Percentiles rank a stretch among this genome's conserved stretches.
Evolutionary conservation across 176 grass and related monocot species (phyloP).

Genomic region (Phyllostachys edulis): DNA sequence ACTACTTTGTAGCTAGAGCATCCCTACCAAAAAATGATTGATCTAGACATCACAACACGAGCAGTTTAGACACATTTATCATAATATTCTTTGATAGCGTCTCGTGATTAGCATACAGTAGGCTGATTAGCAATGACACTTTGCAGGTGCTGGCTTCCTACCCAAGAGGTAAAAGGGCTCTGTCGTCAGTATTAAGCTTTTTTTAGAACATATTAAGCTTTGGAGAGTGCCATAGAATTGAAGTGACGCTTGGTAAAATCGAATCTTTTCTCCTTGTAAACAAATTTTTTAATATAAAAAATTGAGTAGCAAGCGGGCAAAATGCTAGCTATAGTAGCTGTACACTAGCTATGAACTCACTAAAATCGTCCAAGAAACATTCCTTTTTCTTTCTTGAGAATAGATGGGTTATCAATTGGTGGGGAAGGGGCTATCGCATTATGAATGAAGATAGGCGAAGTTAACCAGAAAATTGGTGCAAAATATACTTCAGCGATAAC

Average conservation of each 20-base stretch:
- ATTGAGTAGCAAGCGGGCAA: not conserved
- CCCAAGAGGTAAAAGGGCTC: not conserved
- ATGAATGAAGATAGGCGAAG: constrained; percentile 10
- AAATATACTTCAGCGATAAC: constrained; percentile 26
- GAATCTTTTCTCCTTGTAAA: no score
- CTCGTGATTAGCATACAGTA: not conserved
- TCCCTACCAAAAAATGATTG: constrained; percentile 48
- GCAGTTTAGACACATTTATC: constrained; percentile 25
- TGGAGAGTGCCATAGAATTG: not conserved
- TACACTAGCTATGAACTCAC: not conserved
- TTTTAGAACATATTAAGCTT: not conserved
- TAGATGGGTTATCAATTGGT: constrained; percentile 28
- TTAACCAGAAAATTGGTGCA: constrained; percentile 1
- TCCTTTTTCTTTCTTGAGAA: not conserved
- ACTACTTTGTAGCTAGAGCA: constrained; percentile 42
- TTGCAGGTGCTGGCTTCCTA: not conserved
- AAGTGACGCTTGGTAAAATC: not conserved
- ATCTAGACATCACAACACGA: constrained; percentile 53
- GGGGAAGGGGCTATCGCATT: not conserved
- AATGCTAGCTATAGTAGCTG: not conserved
- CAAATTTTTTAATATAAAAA: not conserved
- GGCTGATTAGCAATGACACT: not conserved
- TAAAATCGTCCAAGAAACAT: not conserved
- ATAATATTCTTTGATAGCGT: not conserved
- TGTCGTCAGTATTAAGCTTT: not conserved